Percentiles rank a stretch among this genome's conserved stretches.
phyloP scores from a whole-genome alignment of 805 yeast genomes.

The Candida railenensis region DNA sequence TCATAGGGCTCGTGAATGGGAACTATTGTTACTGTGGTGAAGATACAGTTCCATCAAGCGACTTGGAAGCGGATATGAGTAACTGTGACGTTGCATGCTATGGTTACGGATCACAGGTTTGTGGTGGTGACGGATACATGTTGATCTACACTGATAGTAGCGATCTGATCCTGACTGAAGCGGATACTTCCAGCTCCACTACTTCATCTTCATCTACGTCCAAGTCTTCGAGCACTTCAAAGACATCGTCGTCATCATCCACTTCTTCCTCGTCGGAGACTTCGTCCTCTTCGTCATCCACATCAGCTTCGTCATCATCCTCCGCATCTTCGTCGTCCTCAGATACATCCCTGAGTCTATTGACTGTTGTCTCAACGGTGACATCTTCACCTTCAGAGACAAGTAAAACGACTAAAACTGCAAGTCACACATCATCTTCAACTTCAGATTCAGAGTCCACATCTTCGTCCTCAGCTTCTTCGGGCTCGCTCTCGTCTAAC shows the following conservation, averaged over 20 bases:
- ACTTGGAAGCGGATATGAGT: slow-evolving; percentile 23
- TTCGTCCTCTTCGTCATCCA: slow-evolving; percentile 7
- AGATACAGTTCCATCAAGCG: slow-evolving; percentile 27
- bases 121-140: slow-evolving; percentile 38
- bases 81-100: slow-evolving; percentile 32
- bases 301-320: slow-evolving; percentile 12
- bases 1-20: slow-evolving; percentile 37
- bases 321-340: slow-evolving; percentile 9
- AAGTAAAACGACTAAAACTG: neutral
- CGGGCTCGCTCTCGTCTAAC: slow-evolving; percentile 16
- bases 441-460: slow-evolving; percentile 6
- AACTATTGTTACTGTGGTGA: slow-evolving; percentile 39
- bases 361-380: slow-evolving; percentile 8
- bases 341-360: slow-evolving; percentile 4
- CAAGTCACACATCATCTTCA: slow-evolving; percentile 9
- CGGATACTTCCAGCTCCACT: slow-evolving; percentile 8
- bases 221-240: slow-evolving; percentile 9
- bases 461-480: slow-evolving; percentile 11
- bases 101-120: slow-evolving; percentile 35
- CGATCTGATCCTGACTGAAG: slow-evolving; percentile 8
- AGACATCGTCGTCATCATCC: slow-evolving; percentile 10
- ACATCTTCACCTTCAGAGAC: slow-evolving; percentile 5
- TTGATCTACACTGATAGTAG: slow-evolving; percentile 26
- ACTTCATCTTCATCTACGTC: slow-evolving; percentile 8
- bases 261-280: slow-evolving; percentile 9